Evolutionary conservation across 2,329 filamentous ascomycete species (phyloP), one percentile per base, ranked within the genome.

Genomic region (Neonectria sp.): DNA sequence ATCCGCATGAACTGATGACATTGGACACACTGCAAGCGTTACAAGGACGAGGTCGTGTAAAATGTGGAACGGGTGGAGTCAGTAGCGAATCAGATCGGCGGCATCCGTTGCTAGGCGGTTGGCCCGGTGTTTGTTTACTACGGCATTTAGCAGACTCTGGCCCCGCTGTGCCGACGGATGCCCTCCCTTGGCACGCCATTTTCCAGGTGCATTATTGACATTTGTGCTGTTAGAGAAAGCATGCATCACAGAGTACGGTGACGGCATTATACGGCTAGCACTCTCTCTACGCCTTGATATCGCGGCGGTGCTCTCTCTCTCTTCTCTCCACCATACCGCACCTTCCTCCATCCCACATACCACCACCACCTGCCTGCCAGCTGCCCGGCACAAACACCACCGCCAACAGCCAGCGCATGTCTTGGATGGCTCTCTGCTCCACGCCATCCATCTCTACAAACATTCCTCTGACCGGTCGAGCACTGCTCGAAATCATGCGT

Each of bases 101-200:
- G 17, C 27, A 25, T 27, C 68, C 74, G 78, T 79, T 79, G 78
- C 78, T 79, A 72, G 74, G 78, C 71, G 66, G 77, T 77, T 76
- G 74, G 69, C 69, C 69, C 65, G 71, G 74, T 77, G 77, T 79
- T 79, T 79, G 76, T 79, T 79, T 79, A 79, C 77, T 75, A 70
- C 65, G 58, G 65, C 60, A 63, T 58, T 63, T 71, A 56, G 49
- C 64, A 61, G 58, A 55, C 62, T 33, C 40, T 45, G 58, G 71
- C 75, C 72, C 75, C 75, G 74, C 74, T 64, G 68, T 66, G 56
- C 68, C 64, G 27, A 43, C 45, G 37, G 58, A 60, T 69, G 52
- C 55, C 63, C 61, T 64, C 56, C 67, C 58, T 68, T 68, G 60
- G 65, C 68, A 65, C 65, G 68, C 60, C 51, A 56, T 59, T 62